Conservation (phyloP, 441 rosid species). For the Hura crepitans region DNA sequence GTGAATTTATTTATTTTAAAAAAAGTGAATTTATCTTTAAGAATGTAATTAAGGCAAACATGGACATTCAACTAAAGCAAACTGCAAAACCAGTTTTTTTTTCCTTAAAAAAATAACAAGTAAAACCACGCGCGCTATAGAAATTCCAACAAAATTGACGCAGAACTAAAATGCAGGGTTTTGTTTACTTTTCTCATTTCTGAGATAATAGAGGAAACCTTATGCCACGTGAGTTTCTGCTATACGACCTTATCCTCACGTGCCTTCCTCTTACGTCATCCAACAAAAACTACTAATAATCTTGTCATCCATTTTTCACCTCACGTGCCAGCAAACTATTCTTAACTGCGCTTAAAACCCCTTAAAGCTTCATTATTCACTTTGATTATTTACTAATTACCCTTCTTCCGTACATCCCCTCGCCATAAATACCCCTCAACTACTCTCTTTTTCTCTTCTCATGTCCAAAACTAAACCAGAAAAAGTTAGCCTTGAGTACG, state of each 20-base stretch:
- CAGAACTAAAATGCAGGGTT: too few relatives aligned
- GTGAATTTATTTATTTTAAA: too few relatives aligned
- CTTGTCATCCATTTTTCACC: slow-evolving; percentile 9
- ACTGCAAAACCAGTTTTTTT: too few relatives aligned
- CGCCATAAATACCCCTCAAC: slow-evolving; percentile 45
- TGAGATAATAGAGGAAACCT: slow-evolving; percentile 12
- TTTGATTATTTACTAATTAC: neutral
- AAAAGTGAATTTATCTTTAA: too few relatives aligned
- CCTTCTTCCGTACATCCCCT: slow-evolving; percentile 13
- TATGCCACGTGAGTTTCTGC: slow-evolving; percentile 37
- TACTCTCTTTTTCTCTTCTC: slow-evolving; percentile 7
- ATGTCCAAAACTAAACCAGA: slow-evolving; percentile 1
- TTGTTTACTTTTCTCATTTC: neutral
- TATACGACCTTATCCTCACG: slow-evolving; percentile 30
- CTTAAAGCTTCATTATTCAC: neutral
- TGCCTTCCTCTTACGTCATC: slow-evolving; percentile 37
- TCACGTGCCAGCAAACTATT: slow-evolving; percentile 7
- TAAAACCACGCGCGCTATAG: slow-evolving; percentile 25
- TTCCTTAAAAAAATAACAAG: too few relatives aligned
- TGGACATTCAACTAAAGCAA: too few relatives aligned
- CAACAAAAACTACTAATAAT: neutral
- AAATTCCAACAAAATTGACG: too few relatives aligned
- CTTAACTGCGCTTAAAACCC: neutral
- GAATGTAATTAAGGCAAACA: too few relatives aligned
- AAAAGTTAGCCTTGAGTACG: slow-evolving; percentile 31